Percentiles rank a stretch among this genome's conserved stretches.
phyloP scores from a whole-genome alignment of 2,329 filamentous ascomycete species.

The Nigrospora oryzae region DNA sequence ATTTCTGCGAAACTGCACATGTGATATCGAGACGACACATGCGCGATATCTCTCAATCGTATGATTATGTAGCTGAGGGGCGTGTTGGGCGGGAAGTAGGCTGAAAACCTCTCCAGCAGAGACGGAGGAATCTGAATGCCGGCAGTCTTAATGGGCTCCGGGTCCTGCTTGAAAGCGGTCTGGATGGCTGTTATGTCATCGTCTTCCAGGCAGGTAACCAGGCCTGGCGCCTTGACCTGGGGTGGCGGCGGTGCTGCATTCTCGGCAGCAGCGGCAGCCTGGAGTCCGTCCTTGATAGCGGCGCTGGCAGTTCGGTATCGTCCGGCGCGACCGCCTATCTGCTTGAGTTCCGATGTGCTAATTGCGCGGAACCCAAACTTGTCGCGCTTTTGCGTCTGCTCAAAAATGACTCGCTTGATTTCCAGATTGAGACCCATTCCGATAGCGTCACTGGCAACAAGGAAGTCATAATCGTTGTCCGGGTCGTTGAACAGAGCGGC shows the following conservation, averaged over 20 bases:
- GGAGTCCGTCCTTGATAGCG: constrained; percentile 23
- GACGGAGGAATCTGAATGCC: constrained; percentile 65
- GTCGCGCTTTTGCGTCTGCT: constrained; percentile 66
- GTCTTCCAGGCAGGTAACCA: constrained; percentile 70
- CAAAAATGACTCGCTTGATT: constrained; percentile 86
- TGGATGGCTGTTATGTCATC: constrained; percentile 58
- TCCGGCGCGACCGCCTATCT: constrained; percentile 89
- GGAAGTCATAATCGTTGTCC: constrained; percentile 87
- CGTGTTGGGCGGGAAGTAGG: constrained; percentile 72
- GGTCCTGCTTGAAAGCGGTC: constrained; percentile 53
- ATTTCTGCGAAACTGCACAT: constrained; percentile 58
- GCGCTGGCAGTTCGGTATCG: constrained; percentile 69
- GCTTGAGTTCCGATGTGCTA: constrained; percentile 73
- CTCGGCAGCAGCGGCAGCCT: constrained; percentile 2
- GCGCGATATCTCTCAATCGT: constrained; percentile 62
- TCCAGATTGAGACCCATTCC: constrained; percentile 95
- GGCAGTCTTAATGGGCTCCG: constrained; percentile 59
- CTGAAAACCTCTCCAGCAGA: constrained; percentile 67
- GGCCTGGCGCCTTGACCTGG: constrained; percentile 39
- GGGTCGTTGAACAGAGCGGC: constrained; percentile 92
- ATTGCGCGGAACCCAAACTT: constrained; percentile 50
- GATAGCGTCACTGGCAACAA: constrained; percentile 92
- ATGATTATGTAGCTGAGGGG: constrained; percentile 78
- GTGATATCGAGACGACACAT: constrained; percentile 58
- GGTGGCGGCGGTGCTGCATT: constrained; percentile 11